phyloP scores from a whole-genome alignment of 306 rosid species.

The Rubus idaeus region DNA sequence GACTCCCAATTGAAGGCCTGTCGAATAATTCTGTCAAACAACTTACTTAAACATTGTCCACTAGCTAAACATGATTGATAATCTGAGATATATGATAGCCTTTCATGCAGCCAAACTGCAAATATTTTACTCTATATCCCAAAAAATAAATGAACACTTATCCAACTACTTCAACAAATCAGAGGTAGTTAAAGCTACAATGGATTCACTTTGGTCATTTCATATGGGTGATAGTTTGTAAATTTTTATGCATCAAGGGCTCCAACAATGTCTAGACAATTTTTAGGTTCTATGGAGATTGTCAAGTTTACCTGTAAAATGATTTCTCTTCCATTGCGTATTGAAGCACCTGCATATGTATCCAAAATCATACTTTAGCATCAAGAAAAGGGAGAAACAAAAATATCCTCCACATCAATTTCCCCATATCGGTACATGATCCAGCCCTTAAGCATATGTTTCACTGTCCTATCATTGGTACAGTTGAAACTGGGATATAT shows the following conservation, averaged over 20 bases:
- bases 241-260: not conserved
- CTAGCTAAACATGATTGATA: slow-evolving; percentile 2
- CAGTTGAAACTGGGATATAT: not conserved
- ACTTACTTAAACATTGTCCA: not conserved
- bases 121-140: not conserved
- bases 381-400: slow-evolving; percentile 9
- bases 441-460: not conserved
- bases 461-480: not conserved
- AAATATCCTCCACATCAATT: slow-evolving; percentile 2
- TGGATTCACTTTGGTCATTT: not conserved
- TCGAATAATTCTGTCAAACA: slow-evolving; percentile 25
- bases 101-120: slow-evolving; percentile 10
- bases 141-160: not conserved
- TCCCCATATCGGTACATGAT: not conserved
- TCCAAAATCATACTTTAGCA: slow-evolving; percentile 17
- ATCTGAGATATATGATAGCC: not conserved
- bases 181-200: not conserved
- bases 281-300: not conserved
- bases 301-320: slow-evolving; percentile 70
- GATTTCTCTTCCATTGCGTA: slow-evolving; percentile 72
- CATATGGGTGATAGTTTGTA: not conserved
- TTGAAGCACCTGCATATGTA: slow-evolving; percentile 46
- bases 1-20: slow-evolving; percentile 98
- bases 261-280: not conserved
- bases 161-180: not conserved